Evolutionary conservation across 2,329 filamentous ascomycete species (phyloP).

Genomic region (Arachnopeziza araneosa): DNA sequence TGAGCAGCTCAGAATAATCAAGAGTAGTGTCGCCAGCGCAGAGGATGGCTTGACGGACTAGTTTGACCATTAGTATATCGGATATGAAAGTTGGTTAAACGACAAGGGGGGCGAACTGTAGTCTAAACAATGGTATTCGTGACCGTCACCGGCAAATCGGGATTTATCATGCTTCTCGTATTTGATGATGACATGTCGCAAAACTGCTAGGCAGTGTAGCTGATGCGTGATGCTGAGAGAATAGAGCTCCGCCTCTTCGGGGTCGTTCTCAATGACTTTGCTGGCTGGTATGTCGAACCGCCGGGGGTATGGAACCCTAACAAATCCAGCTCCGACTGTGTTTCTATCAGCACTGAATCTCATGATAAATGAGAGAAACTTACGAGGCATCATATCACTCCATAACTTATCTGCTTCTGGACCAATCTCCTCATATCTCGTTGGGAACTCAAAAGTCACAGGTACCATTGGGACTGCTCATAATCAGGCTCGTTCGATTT

Average conservation of each 20-base stretch:
- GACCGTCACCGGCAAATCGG: conserved; percentile 16
- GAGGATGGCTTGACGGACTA: conserved; percentile 25
- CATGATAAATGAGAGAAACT: neutral
- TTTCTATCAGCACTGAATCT: neutral
- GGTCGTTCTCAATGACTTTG: conserved; percentile 19
- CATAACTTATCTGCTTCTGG: conserved; percentile 22
- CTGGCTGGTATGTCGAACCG: conserved; percentile 26
- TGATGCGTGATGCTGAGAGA: conserved; percentile 27
- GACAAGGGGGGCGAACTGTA: conserved; percentile 15
- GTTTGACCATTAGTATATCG: neutral
- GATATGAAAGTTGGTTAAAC: neutral
- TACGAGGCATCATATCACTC: conserved; percentile 27
- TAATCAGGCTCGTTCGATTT: neutral
- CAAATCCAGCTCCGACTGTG: conserved; percentile 25
- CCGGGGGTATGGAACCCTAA: conserved; percentile 24
- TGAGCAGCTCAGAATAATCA: conserved; percentile 20
- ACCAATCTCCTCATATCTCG: conserved; percentile 20
- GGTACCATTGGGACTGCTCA: conserved; percentile 13
- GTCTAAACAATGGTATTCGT: conserved; percentile 30
- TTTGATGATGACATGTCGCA: conserved; percentile 27
- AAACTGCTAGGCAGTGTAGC: conserved; percentile 26
- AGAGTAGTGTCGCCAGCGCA: conserved; percentile 29
- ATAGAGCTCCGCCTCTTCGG: conserved; percentile 24
- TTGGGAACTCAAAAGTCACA: conserved; percentile 22
- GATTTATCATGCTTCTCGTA: conserved; percentile 23